A percentile compares a stretch with the other conserved stretches of the same genome.
Conservation (phyloP, 1,284 basidiomycete genomes). For the Bjerkandera adusta region DNA sequence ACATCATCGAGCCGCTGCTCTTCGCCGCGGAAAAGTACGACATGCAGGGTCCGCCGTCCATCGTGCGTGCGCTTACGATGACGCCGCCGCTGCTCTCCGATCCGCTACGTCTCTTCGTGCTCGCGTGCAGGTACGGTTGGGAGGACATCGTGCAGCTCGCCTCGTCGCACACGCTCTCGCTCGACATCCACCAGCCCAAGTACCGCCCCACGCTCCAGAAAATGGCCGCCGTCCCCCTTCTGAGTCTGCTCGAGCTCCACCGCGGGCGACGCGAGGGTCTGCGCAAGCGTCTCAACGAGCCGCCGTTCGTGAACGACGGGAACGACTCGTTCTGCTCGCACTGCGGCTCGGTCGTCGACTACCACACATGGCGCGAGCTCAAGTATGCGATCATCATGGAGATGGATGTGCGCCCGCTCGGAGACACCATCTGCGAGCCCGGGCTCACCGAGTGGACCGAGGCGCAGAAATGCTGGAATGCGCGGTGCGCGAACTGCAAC, state of each 20-base stretch:
- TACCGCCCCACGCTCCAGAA: slow-evolving; percentile 44
- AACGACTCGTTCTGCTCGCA: slow-evolving; percentile 40
- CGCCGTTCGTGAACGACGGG: slow-evolving; percentile 55
- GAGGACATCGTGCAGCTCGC: slow-evolving; percentile 47
- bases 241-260: slow-evolving; percentile 53
- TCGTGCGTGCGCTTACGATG: slow-evolving; percentile 51
- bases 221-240: slow-evolving; percentile 47
- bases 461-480: slow-evolving; percentile 56
- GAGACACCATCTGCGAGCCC: slow-evolving; percentile 48
- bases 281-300: slow-evolving; percentile 45
- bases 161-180: slow-evolving; percentile 38
- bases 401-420: slow-evolving; percentile 55
- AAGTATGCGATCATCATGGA: slow-evolving; percentile 53
- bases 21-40: slow-evolving; percentile 68
- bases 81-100: slow-evolving; percentile 46
- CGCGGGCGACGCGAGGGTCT: slow-evolving; percentile 46
- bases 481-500: slow-evolving; percentile 50
- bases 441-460: slow-evolving; percentile 55
- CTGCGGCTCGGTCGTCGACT: slow-evolving; percentile 48
- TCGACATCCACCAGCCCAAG: slow-evolving; percentile 46
- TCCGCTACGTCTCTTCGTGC: slow-evolving; percentile 54
- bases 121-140: slow-evolving; percentile 59
- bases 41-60: slow-evolving; percentile 58
- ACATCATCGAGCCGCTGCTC: slow-evolving; percentile 51
- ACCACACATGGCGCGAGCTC: slow-evolving; percentile 62